A percentile compares a stretch with the other conserved stretches of the same genome.
Conservation (phyloP, 2,329 filamentous ascomycete genomes). For the Arthrobotrys conoides region DNA sequence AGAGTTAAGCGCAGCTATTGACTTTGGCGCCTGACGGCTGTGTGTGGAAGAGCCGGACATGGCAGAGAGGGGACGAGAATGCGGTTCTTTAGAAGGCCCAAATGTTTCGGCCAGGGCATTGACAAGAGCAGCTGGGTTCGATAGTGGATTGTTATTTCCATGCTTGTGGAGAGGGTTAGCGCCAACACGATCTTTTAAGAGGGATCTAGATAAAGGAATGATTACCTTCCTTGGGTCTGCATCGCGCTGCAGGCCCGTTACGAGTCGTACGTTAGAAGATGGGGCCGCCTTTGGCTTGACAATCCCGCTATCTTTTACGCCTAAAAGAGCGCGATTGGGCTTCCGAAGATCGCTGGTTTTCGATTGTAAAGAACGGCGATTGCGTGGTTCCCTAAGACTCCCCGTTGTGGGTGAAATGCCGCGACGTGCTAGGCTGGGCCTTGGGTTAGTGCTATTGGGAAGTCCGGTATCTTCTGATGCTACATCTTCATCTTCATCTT, state of each 20-base stretch:
- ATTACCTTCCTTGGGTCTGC: constrained; percentile 66
- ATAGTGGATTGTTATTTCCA: constrained; percentile 6
- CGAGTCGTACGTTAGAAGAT: constrained; percentile 78
- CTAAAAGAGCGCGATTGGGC: constrained; percentile 39
- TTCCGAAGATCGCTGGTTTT: constrained; percentile 47
- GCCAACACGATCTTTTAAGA: background rate
- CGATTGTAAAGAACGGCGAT: constrained; percentile 13
- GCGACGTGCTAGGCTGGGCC: background rate
- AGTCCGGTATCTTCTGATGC: background rate
- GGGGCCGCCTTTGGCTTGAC: constrained; percentile 77
- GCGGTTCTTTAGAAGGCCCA: constrained; percentile 63
- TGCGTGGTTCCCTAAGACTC: constrained; percentile 20
- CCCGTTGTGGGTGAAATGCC: background rate
- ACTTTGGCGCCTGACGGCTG: constrained; percentile 71
- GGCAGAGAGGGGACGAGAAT: constrained; percentile 64
- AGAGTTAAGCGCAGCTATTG: constrained; percentile 77
- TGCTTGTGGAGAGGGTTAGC: constrained; percentile 20
- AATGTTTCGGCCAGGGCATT: constrained; percentile 68
- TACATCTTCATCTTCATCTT: constrained; percentile 13
- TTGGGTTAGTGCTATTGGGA: constrained; percentile 10
- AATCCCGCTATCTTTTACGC: constrained; percentile 53
- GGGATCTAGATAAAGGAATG: background rate
- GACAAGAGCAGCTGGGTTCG: constrained; percentile 23
- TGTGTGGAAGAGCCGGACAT: constrained; percentile 65
- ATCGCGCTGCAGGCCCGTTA: constrained; percentile 73